These are phyloP conservation scores for Colletotrichum melonis DNA, from an alignment of 2,329 filamentous ascomycete genomes.

Conservation along the genomic window DNA sequence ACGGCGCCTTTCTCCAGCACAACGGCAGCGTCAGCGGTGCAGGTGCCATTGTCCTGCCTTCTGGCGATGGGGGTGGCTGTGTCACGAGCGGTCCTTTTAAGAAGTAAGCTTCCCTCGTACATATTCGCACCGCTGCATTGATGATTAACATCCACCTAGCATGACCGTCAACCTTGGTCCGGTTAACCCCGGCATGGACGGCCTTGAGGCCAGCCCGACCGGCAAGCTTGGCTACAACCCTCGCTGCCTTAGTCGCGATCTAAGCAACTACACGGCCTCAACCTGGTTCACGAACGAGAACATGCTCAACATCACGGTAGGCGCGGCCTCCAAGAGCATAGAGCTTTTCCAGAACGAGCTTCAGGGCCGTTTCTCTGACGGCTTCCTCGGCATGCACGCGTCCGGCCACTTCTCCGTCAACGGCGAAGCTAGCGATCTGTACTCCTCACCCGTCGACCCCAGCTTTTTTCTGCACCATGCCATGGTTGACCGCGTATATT, in stretches of 20 bases:
- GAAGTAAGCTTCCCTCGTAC: constrained; percentile 39
- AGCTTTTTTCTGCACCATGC: constrained; percentile 41
- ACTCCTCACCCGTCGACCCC: constrained; percentile 40
- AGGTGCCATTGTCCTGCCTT: constrained; percentile 44
- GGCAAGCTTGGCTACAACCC: constrained; percentile 40
- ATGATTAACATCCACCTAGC: not conserved
- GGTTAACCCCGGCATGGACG: constrained; percentile 37
- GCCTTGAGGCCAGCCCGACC: constrained; percentile 1
- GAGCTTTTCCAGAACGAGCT: constrained; percentile 43
- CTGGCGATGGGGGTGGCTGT: constrained; percentile 49
- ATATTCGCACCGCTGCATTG: no score
- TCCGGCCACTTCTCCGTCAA: constrained; percentile 44
- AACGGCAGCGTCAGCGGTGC: constrained; percentile 37
- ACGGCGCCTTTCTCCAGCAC: constrained; percentile 47
- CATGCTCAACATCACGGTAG: constrained; percentile 41
- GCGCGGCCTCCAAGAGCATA: constrained; percentile 35
- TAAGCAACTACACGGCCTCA: constrained; percentile 37
- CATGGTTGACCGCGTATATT: constrained; percentile 42
- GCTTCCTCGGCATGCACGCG: constrained; percentile 40
- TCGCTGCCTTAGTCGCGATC: constrained; percentile 46
- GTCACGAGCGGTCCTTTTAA: constrained; percentile 47
- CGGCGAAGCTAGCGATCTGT: constrained; percentile 40
- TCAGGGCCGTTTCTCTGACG: constrained; percentile 43
- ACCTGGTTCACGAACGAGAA: constrained; percentile 39
- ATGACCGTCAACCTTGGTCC: constrained; percentile 45